Base-by-base conservation (phyloP, 371 early-diverging fungal genomes). In the Mortierella sp. region DNA sequence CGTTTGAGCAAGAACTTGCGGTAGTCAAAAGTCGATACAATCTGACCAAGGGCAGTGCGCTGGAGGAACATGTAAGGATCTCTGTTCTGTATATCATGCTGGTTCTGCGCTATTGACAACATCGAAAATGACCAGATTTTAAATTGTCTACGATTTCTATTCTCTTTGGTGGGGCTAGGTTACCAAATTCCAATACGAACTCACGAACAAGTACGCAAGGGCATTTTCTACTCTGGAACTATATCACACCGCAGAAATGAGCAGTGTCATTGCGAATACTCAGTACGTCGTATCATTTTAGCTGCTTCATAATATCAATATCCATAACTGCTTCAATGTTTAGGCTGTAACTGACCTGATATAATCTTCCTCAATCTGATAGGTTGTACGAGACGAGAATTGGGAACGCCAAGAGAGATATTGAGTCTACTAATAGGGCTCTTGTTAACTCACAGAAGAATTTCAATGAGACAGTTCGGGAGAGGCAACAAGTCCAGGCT, bases 1-100 rank as follows among this genome's bases (percentile, higher is more conserved):
- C 79, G 3, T 67, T 80, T 28, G 70, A 73, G 10, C 74, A 67
- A 53, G 80, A 80, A 56, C 67, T 74, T 43, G 57, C 40, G 15
- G 68, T 59, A 1, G 42, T 74, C 22, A 70, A 35, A 47, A 49
- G 29, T 13, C 63, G 49, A 13, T 66, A 54, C 61, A 40, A 29
- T 13, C 28, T 74, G 64, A 54, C 61, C 7, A 59, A 66, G 55
- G 71, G 74, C 29, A 73, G 79, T 49, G 63, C 61, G 10, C 22
- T 66, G 42, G 70, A 74, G 9, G 70, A 61, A 32, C 64, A 80
- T 65, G 78, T 78, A 64, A 57, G 51, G 3, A 19, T 47, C 17
- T 17, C 17, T 47, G n/a, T 7, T 4, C 47, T n/a, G n/a, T 40
- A 40, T 13, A 40, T 15, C 15, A 40, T 40, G 10, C 15, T 40